Evolutionary conservation across 2,329 filamentous ascomycete species (phyloP).

Genomic region (Ramichloridium luteum): DNA sequence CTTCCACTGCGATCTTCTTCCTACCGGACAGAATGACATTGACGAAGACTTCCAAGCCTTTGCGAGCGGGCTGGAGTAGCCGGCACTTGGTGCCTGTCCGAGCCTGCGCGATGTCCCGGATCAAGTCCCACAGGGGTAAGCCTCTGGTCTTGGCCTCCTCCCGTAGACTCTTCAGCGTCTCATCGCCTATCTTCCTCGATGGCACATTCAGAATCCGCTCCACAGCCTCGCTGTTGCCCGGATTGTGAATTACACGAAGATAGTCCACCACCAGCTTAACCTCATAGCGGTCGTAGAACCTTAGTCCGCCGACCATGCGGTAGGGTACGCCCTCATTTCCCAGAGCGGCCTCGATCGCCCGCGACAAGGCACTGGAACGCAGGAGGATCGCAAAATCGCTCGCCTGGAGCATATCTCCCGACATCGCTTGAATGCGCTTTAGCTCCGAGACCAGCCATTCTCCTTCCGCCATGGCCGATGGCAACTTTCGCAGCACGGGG

Average conservation of each 20-base stretch:
- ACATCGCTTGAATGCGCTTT: slow-evolving; percentile 55
- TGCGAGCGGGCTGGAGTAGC: slow-evolving; percentile 42
- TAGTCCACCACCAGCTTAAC: slow-evolving; percentile 84
- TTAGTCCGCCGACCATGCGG: slow-evolving; percentile 79
- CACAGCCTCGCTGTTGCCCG: slow-evolving; percentile 76
- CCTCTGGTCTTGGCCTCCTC: slow-evolving; percentile 62
- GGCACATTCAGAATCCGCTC: slow-evolving; percentile 76
- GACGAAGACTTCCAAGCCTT: slow-evolving; percentile 47
- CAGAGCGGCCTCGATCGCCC: slow-evolving; percentile 73
- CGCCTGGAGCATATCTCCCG: slow-evolving; percentile 58
- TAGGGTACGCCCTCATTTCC: slow-evolving; percentile 75
- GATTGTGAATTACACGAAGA: slow-evolving; percentile 70
- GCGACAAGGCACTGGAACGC: slow-evolving; percentile 69
- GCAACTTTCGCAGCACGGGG: slow-evolving; percentile 68
- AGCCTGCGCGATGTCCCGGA: slow-evolving; percentile 48
- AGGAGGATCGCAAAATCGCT: slow-evolving; percentile 78
- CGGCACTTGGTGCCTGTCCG: slow-evolving; percentile 40
- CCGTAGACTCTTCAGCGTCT: slow-evolving; percentile 59
- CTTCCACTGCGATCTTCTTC: slow-evolving; percentile 39
- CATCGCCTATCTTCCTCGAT: slow-evolving; percentile 66
- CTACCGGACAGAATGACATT: slow-evolving; percentile 46
- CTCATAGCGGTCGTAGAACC: slow-evolving; percentile 85
- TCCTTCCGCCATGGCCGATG: slow-evolving; percentile 59
- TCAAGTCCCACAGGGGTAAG: slow-evolving; percentile 62
- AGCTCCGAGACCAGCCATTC: slow-evolving; percentile 84